Percentiles rank a stretch among this genome's conserved stretches.
phyloP scores from a whole-genome alignment of 192 early-diverging fungal species.

The Coemansia sp. region DNA sequence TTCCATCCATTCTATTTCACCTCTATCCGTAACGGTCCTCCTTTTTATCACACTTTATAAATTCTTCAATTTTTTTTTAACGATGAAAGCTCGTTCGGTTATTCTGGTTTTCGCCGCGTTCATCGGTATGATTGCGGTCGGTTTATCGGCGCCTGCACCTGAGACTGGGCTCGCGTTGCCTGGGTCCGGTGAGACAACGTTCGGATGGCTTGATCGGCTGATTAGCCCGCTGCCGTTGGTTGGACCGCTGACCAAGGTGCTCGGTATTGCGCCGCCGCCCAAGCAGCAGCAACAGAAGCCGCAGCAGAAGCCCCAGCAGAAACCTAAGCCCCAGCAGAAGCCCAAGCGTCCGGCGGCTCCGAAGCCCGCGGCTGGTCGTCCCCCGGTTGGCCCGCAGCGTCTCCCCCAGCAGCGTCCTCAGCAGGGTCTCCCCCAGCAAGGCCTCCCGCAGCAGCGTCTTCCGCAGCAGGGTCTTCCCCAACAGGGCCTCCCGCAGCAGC shows the following conservation, averaged over 20 bases:
- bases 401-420: conserved; percentile 12
- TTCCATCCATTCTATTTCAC: not conserved
- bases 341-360: conserved; percentile 14
- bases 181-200: conserved; percentile 23
- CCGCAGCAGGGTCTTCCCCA: not conserved
- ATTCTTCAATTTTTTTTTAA: conserved; percentile 3
- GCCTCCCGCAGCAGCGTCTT: conserved; percentile 11
- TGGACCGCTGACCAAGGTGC: conserved; percentile 26
- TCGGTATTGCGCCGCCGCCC: conserved; percentile 28
- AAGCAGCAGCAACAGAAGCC: conserved; percentile 12
- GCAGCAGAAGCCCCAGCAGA: conserved; percentile 19
- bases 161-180: conserved; percentile 44
- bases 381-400: conserved; percentile 7
- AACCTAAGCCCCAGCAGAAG: conserved; percentile 19
- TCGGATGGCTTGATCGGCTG: conserved; percentile 42
- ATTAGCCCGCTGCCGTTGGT: conserved; percentile 30
- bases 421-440: not conserved
- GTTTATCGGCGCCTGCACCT: conserved; percentile 21
- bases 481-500: not conserved
- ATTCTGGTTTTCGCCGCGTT: conserved; percentile 16
- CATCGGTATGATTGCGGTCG: conserved; percentile 18
- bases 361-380: not conserved
- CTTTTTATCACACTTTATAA: not conserved
- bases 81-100: conserved; percentile 30
- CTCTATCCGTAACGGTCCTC: too few relatives aligned